These are phyloP conservation scores for Yamagishiella unicocca DNA, from an alignment of 139 green algal genomes.

Conservation along the genomic window DNA sequence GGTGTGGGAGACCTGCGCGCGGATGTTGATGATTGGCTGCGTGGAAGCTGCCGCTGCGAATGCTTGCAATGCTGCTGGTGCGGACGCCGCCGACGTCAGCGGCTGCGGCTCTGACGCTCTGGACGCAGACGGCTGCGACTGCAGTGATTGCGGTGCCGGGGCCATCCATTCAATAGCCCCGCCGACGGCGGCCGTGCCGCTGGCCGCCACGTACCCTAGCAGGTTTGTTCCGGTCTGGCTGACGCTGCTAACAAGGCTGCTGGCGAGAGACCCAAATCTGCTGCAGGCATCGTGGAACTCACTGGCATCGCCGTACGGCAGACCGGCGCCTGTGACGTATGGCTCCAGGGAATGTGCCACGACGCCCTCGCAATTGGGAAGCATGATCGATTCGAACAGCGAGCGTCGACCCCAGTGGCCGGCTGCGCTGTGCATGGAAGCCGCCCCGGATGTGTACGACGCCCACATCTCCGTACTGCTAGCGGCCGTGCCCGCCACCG, in stretches of 20 bases:
- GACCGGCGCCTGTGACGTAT: neutral
- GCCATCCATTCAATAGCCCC: neutral
- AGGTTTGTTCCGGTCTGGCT: neutral
- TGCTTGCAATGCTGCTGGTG: neutral
- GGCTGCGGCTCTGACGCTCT: neutral
- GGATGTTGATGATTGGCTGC: constrained; percentile 15
- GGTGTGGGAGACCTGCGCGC: neutral
- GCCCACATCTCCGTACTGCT: constrained; percentile 1
- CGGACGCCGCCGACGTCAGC: neutral
- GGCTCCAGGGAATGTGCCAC: constrained; percentile 66
- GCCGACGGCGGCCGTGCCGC: neutral
- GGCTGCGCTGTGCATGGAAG: constrained; percentile 5
- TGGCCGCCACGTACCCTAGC: constrained; percentile 24
- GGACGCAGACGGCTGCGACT: neutral
- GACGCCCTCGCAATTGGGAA: constrained; percentile 67
- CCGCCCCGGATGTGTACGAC: neutral
- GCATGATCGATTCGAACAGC: constrained; percentile 71
- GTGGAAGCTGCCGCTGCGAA: neutral
- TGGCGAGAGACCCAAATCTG: constrained; percentile 18
- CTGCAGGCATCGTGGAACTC: constrained; percentile 43
- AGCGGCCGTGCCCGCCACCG: neutral
- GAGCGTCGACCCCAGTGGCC: constrained; percentile 61
- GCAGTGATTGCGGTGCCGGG: neutral
- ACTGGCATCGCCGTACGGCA: constrained; percentile 15
- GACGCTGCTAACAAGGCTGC: constrained; percentile 18